Evolutionary conservation across 768 basidiomycete genomes (phyloP), one percentile per base, ranked within the genome.

Genomic region (Lentinula edodes): DNA sequence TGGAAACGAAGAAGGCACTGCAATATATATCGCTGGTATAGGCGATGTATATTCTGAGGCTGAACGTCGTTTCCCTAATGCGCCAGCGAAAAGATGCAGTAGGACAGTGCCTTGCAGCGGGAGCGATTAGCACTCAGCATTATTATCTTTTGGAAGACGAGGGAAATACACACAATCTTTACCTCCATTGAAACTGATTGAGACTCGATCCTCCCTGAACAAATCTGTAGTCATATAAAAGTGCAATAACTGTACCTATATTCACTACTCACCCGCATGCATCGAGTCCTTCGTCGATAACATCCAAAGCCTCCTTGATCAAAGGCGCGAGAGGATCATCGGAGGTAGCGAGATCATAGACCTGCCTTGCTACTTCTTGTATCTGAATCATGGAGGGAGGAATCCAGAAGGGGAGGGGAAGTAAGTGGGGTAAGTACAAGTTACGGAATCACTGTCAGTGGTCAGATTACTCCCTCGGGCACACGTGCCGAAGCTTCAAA

Each of bases 141-240:
- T 63, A 58, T 32, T 63, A 58, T 32, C 32, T 38, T 51, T 43
- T 36, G 6, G 23, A n/a, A 13, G 32, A 13, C n/a, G 38, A 15
- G 3, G 28, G 28, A 28, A 28, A 8, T 54, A 78, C 87, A 67
- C 68, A 96, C 97, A 99, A 70, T 99, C 97, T 73, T 99, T 99
- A 57, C 97, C 97, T 9, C 97, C 97, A 66, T 98, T 99, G 77
- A 98, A 99, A 73, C 95, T 97, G 62, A 99, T 80, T 2, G 95
- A 89, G 4, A 95, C 76, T 60, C 80, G 77, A 39, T 88, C 84
- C 68, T 83, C 80, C 54, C 93, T 91, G 72, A 61, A 61, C 58
- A 57, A 58, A 63, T 51, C 28, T 34, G 28, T 28, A 32, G 43
- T 20, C 42, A 35, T 23, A 43, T 42, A 54, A 28, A 36, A 12